Evolutionary conservation across 208 protist genomes (phyloP), one percentile per base, ranked within the genome.

Genomic region (Strigomonas culicis): DNA sequence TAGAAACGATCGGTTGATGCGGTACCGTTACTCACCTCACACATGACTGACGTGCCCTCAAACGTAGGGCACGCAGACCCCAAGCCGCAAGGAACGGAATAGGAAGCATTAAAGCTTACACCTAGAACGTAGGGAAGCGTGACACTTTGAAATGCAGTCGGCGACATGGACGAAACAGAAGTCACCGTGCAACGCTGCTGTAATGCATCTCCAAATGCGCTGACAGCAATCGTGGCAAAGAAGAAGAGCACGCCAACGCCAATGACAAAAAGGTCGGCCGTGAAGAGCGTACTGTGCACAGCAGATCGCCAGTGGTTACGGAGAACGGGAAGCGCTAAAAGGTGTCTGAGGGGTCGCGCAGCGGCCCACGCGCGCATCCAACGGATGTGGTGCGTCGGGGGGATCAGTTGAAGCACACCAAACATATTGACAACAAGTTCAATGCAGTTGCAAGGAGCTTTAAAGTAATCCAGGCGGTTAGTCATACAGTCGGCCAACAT

Each of bases 341-440:
- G 58, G 27, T 82, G 75, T 13, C 76, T 63, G 28, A 92, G 57
- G 13, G 85, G 79, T 4, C 85, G 72, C 1, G 66, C 68, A 1
- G 80, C 81, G 1, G 72, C 63, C 22, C 88, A 66, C 17, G 65
- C 67, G 4, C 82, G 68, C 59, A 92, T 72, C 74, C 75, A 82
- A 22, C 69, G 68, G n/a, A 85, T 70, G 44, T 84, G 50, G 39
- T 62, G 66, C 19, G 66, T 75, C 0, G 67, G 56, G 1, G 70
- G 74, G 15, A 77, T 80, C 0, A 92, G 52, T 50, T 75, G 72
- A 34, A 88, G 46, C 4, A 92, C 63, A 7, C 70, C 68, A 39
- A 77, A 72, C 0, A 83, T 70, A 46, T 86, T 84, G 13, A 85
- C 64, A 0, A 55, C 57, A 0, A 88, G 21, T 34, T 88, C 85